phyloP scores from a whole-genome alignment of 306 rosid genomes.

The Prunus salicina region DNA sequence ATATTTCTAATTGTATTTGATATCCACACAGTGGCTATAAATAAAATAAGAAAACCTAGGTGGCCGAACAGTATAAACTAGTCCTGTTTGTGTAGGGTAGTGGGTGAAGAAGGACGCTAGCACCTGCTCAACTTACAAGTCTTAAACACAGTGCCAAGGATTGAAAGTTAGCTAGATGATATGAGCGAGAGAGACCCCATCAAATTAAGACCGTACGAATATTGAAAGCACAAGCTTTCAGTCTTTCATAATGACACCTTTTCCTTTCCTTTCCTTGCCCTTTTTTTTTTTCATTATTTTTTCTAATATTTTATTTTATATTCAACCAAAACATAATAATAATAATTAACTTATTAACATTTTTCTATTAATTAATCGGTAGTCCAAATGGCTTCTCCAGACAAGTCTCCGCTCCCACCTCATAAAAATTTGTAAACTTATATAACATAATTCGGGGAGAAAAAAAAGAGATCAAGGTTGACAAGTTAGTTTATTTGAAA shows the following conservation, averaged over 20 bases:
- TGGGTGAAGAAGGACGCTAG: neutral
- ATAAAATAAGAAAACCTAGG: neutral
- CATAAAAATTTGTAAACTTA: neutral
- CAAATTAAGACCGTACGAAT: neutral
- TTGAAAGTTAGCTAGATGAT: neutral
- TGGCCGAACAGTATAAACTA: neutral
- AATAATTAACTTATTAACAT: neutral
- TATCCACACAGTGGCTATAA: too few relatives aligned
- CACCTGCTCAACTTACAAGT: neutral
- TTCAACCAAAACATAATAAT: neutral
- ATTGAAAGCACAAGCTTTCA: neutral
- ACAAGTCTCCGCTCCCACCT: neutral
- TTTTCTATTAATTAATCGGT: neutral
- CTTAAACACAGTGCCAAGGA: neutral
- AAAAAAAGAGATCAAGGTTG: neutral
- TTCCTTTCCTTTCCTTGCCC: neutral
- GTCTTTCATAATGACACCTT: neutral
- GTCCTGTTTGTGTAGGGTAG: too few relatives aligned
- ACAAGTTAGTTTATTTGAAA: neutral
- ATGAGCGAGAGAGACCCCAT: neutral
- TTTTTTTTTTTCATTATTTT: neutral
- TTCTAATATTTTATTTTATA: neutral
- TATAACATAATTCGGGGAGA: neutral
- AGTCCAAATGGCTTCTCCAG: too few relatives aligned
- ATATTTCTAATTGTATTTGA: too few relatives aligned